Evolutionary conservation across 2,329 filamentous ascomycete genomes (phyloP), one percentile per base, ranked within the genome.

Genomic region (Cladosporium sp.): DNA sequence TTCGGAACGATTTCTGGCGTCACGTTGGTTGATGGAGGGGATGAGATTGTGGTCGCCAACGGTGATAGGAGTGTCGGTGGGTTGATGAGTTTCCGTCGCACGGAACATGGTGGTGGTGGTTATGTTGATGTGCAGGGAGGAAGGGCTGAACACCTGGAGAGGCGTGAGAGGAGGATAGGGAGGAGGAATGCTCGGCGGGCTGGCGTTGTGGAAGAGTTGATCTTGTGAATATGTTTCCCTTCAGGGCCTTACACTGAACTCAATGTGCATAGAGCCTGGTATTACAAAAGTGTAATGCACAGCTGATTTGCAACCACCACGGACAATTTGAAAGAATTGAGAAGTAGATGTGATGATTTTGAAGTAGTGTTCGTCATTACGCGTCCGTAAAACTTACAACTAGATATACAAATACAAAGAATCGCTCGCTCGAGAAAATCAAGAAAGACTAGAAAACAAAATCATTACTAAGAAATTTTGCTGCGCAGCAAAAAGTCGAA

Each of bases 1-100:
- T 91, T 92, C 70, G 88, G 89, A 35, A 86, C 90, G 66, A 83
- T 90, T 59, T 88, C 83, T 7, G 89, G 89, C 17, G 74, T 89
- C 3, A 78, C 79, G 19, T 86, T 91, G 62, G 77, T 85, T 4
- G 83, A 86, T 39, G 84, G 85, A 49, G 89, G 88, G 0, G 80
- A 83, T 56, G 83, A 87, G 56, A 71, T 93, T n/a, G 81, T 84
- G 53, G 77, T 90, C 2, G 80, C 89, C 9, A 89, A 88, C 65
- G 82, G 80, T 49, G 89, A 92, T 65, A 72, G 71, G 36, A 75
- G 78, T 55, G 82, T 88, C 36, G 89, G 89, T 35, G 89, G 89
- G 1, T 70, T 91, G 47, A 28, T 65, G 48, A 55, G 52, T 15
- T 64, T 55, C n/a, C 32, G 47, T 6, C 35, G 37, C 15, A 39